phyloP scores from a whole-genome alignment of 1,284 basidiomycete genomes.

The Boletus semigastroideus region DNA sequence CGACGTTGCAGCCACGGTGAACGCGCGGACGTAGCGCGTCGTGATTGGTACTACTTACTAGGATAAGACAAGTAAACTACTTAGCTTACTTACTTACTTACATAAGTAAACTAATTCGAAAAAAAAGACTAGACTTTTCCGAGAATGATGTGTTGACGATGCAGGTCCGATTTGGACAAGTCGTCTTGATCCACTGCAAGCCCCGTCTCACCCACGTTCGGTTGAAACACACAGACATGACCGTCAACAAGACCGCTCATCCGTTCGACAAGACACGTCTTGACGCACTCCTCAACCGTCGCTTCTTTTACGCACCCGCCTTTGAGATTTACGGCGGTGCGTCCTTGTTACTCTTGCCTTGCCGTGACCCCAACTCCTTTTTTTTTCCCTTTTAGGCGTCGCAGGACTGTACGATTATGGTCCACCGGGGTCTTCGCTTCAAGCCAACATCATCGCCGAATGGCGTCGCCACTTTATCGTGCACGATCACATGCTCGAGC shows the following conservation, averaged over 20 bases:
- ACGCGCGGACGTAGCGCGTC: too few species aligned
- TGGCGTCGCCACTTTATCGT: constrained; percentile 99
- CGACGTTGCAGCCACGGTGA: not conserved
- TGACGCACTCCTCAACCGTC: constrained; percentile 84
- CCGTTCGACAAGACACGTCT: constrained; percentile 87
- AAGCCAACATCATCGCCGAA: constrained; percentile 95
- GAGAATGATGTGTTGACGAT: constrained; percentile 8
- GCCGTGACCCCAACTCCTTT: not conserved
- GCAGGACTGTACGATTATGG: constrained; percentile 97
- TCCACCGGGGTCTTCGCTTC: constrained; percentile 91
- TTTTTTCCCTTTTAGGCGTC: constrained; percentile 58
- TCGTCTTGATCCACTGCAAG: not conserved
- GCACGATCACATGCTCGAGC: constrained; percentile 98
- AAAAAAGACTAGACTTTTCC: constrained; percentile 7
- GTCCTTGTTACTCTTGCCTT: constrained; percentile 18
- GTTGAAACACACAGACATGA: constrained; percentile 25
- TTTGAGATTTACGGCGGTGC: constrained; percentile 98
- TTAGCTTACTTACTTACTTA: too few species aligned
- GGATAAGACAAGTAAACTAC: too few species aligned
- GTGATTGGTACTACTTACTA: too few species aligned
- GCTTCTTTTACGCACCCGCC: constrained; percentile 98
- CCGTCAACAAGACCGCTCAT: constrained; percentile 83
- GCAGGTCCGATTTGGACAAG: constrained; percentile 28
- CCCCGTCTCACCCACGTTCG: not conserved
- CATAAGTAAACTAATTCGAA: not conserved